Evolutionary conservation across 2,329 filamentous ascomycete species (phyloP).

Genomic region (Nannizziopsis barbatae): DNA sequence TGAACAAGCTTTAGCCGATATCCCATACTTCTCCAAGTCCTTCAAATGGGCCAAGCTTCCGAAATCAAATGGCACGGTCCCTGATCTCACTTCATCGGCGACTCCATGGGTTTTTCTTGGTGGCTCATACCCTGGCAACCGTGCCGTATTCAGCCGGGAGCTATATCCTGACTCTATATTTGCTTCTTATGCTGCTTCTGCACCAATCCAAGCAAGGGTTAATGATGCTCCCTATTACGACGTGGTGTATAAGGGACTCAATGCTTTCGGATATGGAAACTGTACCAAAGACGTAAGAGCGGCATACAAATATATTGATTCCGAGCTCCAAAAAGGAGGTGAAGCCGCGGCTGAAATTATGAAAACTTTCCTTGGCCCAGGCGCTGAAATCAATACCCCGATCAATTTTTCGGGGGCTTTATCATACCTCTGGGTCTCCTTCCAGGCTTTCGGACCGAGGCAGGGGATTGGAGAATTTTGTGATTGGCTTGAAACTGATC

Average conservation of each 20-base stretch:
- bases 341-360: constrained; percentile 34
- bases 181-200: constrained; percentile 33
- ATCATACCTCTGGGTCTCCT: constrained; percentile 30
- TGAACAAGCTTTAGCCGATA: constrained; percentile 36
- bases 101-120: constrained; percentile 40
- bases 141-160: constrained; percentile 34
- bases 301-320: constrained; percentile 41
- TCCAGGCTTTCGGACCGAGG: constrained; percentile 37
- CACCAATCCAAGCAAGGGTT: constrained; percentile 38
- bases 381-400: constrained; percentile 37
- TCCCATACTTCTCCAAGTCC: constrained; percentile 35
- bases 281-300: constrained; percentile 42
- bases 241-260: constrained; percentile 39
- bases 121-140: constrained; percentile 37
- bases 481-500: constrained; percentile 37
- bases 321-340: constrained; percentile 29
- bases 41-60: constrained; percentile 26
- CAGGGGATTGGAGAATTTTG: constrained; percentile 37
- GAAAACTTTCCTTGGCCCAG: constrained; percentile 38
- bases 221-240: constrained; percentile 44
- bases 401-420: constrained; percentile 39
- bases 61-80: no score
- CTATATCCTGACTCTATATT: constrained; percentile 34
- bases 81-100: constrained; percentile 30
- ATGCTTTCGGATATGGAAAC: constrained; percentile 40